Conservation (phyloP, 148 eudicot genomes). For the Oxyria digyna region DNA sequence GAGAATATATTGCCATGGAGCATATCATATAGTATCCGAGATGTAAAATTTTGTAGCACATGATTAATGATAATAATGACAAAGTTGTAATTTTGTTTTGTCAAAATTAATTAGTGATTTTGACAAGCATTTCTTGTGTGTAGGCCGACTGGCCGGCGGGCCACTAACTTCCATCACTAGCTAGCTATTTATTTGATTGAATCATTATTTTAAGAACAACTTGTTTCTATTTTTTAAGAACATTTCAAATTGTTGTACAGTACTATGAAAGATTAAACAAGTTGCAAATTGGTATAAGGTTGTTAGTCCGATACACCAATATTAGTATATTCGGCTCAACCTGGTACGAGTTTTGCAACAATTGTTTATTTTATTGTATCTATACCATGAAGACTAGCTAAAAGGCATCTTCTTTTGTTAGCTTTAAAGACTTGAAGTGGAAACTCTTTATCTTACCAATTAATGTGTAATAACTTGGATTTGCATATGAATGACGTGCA, state of each 20-base stretch:
- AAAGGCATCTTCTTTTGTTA: neutral
- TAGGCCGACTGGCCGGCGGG: slow-evolving; percentile 15
- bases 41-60: neutral
- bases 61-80: neutral
- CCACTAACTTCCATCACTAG: slow-evolving; percentile 3
- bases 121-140: slow-evolving; percentile 1
- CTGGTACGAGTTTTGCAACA: neutral
- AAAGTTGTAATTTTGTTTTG: neutral
- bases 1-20: neutral
- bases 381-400: neutral
- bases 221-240: neutral
- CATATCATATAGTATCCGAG: neutral
- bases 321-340: neutral
- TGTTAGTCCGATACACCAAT: neutral
- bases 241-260: neutral
- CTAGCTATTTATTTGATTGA: neutral
- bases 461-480: no score
- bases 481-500: no score
- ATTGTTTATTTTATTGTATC: neutral
- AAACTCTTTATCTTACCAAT: neutral
- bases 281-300: neutral
- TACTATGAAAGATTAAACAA: neutral
- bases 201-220: neutral
- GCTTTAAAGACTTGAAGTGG: neutral
- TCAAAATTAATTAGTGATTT: slow-evolving; percentile 1